Evolutionary conservation across 2,329 filamentous ascomycete species (phyloP).

Genomic region (Scorias spongiosa): DNA sequence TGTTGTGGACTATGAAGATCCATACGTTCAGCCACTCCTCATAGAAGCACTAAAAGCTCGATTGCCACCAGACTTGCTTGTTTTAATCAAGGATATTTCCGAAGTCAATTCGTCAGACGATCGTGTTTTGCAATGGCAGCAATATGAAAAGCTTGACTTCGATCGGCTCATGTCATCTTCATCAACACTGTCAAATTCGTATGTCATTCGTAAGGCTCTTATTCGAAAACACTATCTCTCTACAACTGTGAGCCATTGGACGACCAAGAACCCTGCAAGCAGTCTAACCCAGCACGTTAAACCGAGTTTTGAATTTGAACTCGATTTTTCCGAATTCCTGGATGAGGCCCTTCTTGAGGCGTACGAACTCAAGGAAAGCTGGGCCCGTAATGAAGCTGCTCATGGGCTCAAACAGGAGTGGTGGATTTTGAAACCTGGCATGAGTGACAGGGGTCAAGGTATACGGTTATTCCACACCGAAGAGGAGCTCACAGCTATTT

Average conservation of each 20-base stretch:
- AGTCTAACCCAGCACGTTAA: conserved; percentile 57
- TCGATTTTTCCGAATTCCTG: conserved; percentile 93
- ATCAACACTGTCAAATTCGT: conserved; percentile 65
- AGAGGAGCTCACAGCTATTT: conserved; percentile 70
- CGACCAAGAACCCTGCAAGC: conserved; percentile 64
- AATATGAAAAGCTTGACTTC: conserved; percentile 83
- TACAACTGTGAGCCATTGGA: conserved; percentile 70
- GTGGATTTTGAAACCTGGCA: conserved; percentile 97
- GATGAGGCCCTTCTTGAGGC: conserved; percentile 78
- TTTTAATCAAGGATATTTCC: conserved; percentile 36
- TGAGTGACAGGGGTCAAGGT: conserved; percentile 92
- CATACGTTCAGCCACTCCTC: conserved; percentile 79
- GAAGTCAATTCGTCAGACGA: conserved; percentile 31
- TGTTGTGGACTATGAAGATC: conserved; percentile 69
- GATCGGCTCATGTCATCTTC: conserved; percentile 48
- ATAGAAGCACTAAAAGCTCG: conserved; percentile 51
- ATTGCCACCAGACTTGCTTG: conserved; percentile 34
- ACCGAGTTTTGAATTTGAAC: conserved; percentile 70
- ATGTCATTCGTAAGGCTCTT: conserved; percentile 87
- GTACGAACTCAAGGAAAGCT: conserved; percentile 69
- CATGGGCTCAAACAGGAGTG: conserved; percentile 46
- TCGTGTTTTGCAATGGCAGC: conserved; percentile 59
- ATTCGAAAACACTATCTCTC: conserved; percentile 93
- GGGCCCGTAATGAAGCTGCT: conserved; percentile 47
- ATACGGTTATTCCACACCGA: conserved; percentile 80